Base-by-base conservation (phyloP, 2,329 filamentous ascomycete species). In the Fusarium albosuccineum region DNA sequence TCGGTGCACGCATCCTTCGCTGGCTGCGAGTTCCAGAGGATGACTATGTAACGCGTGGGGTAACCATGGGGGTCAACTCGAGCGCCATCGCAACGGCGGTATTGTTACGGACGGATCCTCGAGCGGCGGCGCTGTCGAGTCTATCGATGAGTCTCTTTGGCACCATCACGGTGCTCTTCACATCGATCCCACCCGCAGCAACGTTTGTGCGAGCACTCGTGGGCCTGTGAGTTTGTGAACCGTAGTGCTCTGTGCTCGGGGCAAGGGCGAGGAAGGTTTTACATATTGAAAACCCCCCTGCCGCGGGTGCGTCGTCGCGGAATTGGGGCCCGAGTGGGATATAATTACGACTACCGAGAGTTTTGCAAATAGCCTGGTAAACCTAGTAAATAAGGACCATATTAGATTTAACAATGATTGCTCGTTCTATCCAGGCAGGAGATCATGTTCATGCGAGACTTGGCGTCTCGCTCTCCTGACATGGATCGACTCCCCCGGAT, bases 21-120 rank as follows among this genome's bases (percentile, higher is more conserved):
- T 78, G 77, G 74, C 65, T 89, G 63, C 81, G 77, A 58, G 85
- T 89, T 4, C 86, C 85, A 0, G 83, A 88, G 74, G 87, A 89
- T 68, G 87, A 89, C 74, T 90, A 89, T 62, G 86, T 89, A 34
- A 89, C 86, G 1, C 78, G 86, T n/a, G 87, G 87, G 9, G 85
- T 90, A 5, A 86, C 86, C 2, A 74, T 89, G n/a, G 87, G 87
- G 5, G 85, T 84, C 2, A 89, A 89, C 71, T 87, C 86, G 0
- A 86, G 84, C 5, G 87, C 87, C 6, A 86, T 89, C 39, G 86
- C 82, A 1, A 89, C 87, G 4, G 86, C 87, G 0, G 72, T 88
- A 34, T 76, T 89, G 3, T 74, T 89, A 3, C 79, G 82, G 3
- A 84, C 83, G 1, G 87, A 89, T 64, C 86, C 86, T 1, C 80